Base-by-base conservation (phyloP, 371 early-diverging fungal species). In the Smittium culicis region DNA sequence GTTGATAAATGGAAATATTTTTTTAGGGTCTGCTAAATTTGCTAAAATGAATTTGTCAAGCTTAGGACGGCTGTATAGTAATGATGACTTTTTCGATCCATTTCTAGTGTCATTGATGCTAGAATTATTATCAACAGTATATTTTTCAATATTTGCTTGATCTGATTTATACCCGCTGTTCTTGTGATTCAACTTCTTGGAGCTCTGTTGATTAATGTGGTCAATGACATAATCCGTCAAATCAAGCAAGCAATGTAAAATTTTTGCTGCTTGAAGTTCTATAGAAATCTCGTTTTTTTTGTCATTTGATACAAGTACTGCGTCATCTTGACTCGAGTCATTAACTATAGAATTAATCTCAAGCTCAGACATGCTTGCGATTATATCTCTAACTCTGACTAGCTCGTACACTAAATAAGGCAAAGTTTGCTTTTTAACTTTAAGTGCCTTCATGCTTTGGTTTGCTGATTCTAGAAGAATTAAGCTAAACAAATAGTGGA, bases 321-420 rank as follows among this genome's bases (percentile, higher is more conserved):
- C n/a, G n/a, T n/a, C n/a, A n/a, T n/a, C n/a, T n/a, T n/a, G n/a
- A n/a, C n/a, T n/a, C n/a, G n/a, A n/a, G n/a, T n/a, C n/a, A n/a
- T n/a, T n/a, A n/a, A 20, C 20, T 11, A 45, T 45, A 20, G 5
- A 5, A 45, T 45, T 45, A 11, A 45, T 11, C 45, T 45, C 45
- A 45, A 45, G 5, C 5, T 45, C 45, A 45, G 45, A 11, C 20
- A 45, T 11, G 20, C 45, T 45, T 11, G 45, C 5, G 25, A 32
- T 24, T 16, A 16, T 62, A 24, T 62, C 35, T 62, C 30, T 64
- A n/a, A 27, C 45, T 35, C 65, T 34, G 27, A 64, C 54, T 34
- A 64, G 33, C 45, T 64, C 65, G 35, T 64, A 64, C 2, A 64
- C 35, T 27, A 64, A 30, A 28, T 11, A 45, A 45, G 45, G 45